A percentile compares a stretch with the other conserved stretches of the same genome.
Conservation (phyloP, 225 moss, liverwort and hornwort species). For the Sphagnum tenellum region DNA sequence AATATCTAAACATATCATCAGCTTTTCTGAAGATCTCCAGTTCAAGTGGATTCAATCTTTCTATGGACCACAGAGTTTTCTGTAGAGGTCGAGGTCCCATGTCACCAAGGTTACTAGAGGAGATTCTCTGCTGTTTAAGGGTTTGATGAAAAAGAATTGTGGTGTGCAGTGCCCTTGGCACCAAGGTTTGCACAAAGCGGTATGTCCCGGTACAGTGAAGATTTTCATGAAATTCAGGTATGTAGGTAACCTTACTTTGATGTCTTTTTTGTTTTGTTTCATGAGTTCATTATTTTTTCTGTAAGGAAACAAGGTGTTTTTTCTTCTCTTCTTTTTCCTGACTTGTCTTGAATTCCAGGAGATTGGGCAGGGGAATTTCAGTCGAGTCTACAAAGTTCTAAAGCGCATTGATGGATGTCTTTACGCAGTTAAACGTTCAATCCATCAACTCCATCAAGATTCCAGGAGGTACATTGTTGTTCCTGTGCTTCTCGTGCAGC, state of each 20-base stretch:
- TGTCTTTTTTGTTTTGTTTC: not conserved
- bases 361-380: slow-evolving; percentile 88
- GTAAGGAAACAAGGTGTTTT: not conserved
- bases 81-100: too few species aligned
- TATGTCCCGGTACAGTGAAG: slow-evolving; percentile 76
- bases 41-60: too few species aligned
- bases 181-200: slow-evolving; percentile 31
- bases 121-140: too few species aligned
- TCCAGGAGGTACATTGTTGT: slow-evolving; percentile 46
- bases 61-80: too few species aligned
- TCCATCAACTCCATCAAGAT: slow-evolving; percentile 53
- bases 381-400: slow-evolving; percentile 75
- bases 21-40: too few species aligned
- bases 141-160: not conserved
- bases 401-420: slow-evolving; percentile 84
- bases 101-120: too few species aligned
- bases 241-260: not conserved
- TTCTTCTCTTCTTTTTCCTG: not conserved
- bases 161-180: slow-evolving; percentile 39
- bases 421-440: slow-evolving; percentile 89
- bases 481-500: too few species aligned
- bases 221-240: slow-evolving; percentile 90
- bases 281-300: not conserved
- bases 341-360: slow-evolving; percentile 36
- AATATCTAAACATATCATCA: too few species aligned